These are phyloP conservation scores for Calonectria pseudoreteaudii DNA, from an alignment of 2,329 filamentous ascomycete genomes.

Conservation along the genomic window DNA sequence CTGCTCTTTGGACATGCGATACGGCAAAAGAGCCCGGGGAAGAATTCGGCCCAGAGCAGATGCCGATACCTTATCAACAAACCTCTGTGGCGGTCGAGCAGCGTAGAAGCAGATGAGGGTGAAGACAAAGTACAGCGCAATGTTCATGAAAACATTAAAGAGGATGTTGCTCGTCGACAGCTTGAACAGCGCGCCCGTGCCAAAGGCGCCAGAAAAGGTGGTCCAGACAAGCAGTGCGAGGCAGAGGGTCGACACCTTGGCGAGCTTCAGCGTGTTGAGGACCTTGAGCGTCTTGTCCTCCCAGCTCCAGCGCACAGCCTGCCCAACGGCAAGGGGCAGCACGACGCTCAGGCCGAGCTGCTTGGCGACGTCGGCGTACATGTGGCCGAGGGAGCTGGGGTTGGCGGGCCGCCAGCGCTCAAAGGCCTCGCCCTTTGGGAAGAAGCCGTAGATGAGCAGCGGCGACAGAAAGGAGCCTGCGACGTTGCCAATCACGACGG, in stretches of 20 bases:
- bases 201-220: constrained; percentile 75
- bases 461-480: constrained; percentile 76
- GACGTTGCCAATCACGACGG: constrained; percentile 78
- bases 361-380: constrained; percentile 76
- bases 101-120: constrained; percentile 69
- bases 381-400: constrained; percentile 64
- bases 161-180: constrained; percentile 71
- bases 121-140: constrained; percentile 73
- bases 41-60: constrained; percentile 48
- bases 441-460: constrained; percentile 71
- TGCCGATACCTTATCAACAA: constrained; percentile 35
- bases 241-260: constrained; percentile 61
- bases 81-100: constrained; percentile 54
- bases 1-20: constrained; percentile 69
- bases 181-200: constrained; percentile 69
- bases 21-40: constrained; percentile 56
- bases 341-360: constrained; percentile 77
- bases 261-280: constrained; percentile 65
- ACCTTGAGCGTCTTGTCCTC: constrained; percentile 64
- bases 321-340: constrained; percentile 72
- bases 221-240: constrained; percentile 67
- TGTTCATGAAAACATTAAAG: constrained; percentile 75
- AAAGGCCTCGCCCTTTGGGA: constrained; percentile 65
- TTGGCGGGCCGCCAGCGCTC: constrained; percentile 66
- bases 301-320: constrained; percentile 65